Conservation (phyloP, 2,329 filamentous ascomycete species). For the Scytalidium sp. region DNA sequence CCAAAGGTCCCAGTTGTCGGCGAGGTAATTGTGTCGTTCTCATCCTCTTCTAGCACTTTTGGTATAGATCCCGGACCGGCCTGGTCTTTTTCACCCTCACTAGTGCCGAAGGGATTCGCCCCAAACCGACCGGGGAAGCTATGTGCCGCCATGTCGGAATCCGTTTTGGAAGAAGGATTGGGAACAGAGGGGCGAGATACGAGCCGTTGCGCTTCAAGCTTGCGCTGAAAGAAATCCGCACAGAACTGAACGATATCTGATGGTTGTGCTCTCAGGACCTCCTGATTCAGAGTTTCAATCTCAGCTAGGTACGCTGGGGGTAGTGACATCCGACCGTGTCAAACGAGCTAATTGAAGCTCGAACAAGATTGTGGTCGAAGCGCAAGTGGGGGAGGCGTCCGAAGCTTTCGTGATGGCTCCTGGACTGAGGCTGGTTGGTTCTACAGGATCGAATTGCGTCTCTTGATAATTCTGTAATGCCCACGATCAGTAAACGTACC, state of each 20-base stretch:
- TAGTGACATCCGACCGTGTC: constrained; percentile 38
- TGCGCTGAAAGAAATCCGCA: constrained; percentile 64
- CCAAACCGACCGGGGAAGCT: constrained; percentile 73
- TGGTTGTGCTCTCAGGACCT: constrained; percentile 56
- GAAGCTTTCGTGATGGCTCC: not conserved
- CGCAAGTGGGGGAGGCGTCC: not conserved
- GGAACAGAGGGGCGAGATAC: constrained; percentile 49
- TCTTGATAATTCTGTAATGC: too few species aligned
- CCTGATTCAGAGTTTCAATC: constrained; percentile 60
- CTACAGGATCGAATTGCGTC: too few species aligned
- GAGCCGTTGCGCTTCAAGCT: constrained; percentile 62
- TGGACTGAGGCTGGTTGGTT: not conserved
- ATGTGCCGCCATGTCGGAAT: constrained; percentile 62
- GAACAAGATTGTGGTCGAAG: not conserved
- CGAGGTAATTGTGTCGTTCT: constrained; percentile 72
- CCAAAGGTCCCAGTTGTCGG: constrained; percentile 65
- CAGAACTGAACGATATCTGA: constrained; percentile 68
- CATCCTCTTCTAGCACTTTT: constrained; percentile 49
- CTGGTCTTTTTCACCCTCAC: constrained; percentile 20
- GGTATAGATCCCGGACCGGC: constrained; percentile 57
- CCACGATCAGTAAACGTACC: too few species aligned
- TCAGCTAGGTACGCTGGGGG: constrained; percentile 57
- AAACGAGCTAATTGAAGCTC: constrained; percentile 1
- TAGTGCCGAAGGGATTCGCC: constrained; percentile 68
- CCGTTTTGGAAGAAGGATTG: constrained; percentile 17